Conservation (phyloP, 371 early-diverging fungal genomes). For the Mortierella sp. region DNA sequence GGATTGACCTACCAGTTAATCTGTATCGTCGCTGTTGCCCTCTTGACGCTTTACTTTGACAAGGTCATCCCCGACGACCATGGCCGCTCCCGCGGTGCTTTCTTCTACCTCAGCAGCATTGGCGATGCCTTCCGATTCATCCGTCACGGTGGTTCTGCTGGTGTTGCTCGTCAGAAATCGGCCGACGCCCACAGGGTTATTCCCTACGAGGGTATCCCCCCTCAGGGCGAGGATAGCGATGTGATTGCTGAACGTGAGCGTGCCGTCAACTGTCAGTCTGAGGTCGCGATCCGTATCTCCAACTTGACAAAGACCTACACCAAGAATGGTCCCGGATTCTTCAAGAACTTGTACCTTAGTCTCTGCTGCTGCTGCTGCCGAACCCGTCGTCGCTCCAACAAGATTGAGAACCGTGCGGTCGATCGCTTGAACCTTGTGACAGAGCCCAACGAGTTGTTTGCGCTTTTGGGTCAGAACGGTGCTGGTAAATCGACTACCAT, state of each 20-base stretch:
- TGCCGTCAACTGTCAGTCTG: slow-evolving; percentile 44
- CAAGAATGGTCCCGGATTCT: slow-evolving; percentile 36
- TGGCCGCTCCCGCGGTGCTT: slow-evolving; percentile 61
- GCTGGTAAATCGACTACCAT: slow-evolving; percentile 58
- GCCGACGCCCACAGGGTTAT: slow-evolving; percentile 41
- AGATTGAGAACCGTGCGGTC: slow-evolving; percentile 42
- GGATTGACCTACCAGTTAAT: slow-evolving; percentile 64
- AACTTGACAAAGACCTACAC: slow-evolving; percentile 52
- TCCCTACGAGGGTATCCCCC: slow-evolving; percentile 43
- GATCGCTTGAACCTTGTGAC: slow-evolving; percentile 53
- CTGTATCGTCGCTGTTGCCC: slow-evolving; percentile 59
- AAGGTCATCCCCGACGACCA: slow-evolving; percentile 78
- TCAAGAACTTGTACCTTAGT: slow-evolving; percentile 31
- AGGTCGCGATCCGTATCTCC: slow-evolving; percentile 47
- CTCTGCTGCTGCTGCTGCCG: slow-evolving; percentile 47
- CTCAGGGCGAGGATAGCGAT: slow-evolving; percentile 67
- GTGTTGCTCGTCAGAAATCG: slow-evolving; percentile 24
- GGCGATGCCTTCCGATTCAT: slow-evolving; percentile 61
- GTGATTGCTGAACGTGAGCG: slow-evolving; percentile 63
- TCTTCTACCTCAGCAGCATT: slow-evolving; percentile 71
- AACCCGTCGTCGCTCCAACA: slow-evolving; percentile 27
- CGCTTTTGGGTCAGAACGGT: slow-evolving; percentile 54
- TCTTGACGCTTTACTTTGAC: slow-evolving; percentile 75
- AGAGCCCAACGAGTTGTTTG: slow-evolving; percentile 53
- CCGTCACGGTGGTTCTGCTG: slow-evolving; percentile 33